Evolutionary conservation across 2,329 filamentous ascomycete species (phyloP).

Genomic region (Sphaceloma murrayae): DNA sequence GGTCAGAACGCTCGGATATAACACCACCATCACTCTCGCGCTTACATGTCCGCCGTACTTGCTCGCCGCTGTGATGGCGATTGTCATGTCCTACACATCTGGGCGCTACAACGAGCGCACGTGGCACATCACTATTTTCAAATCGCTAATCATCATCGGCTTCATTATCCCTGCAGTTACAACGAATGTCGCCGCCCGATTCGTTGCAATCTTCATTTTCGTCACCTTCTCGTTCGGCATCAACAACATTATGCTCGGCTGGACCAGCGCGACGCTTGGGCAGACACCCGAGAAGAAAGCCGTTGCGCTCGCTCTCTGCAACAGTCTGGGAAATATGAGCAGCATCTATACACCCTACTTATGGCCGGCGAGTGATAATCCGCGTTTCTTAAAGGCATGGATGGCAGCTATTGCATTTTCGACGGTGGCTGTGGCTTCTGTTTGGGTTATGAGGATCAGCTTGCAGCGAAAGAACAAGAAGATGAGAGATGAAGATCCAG

Average conservation of each 20-base stretch:
- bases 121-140: slow-evolving; percentile 29
- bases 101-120: slow-evolving; percentile 27
- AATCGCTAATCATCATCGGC: slow-evolving; percentile 20
- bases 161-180: slow-evolving; percentile 19
- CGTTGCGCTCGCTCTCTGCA: slow-evolving; percentile 8
- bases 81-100: slow-evolving; percentile 17
- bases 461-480: slow-evolving; percentile 23
- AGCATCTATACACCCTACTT: slow-evolving; percentile 31
- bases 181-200: slow-evolving; percentile 20
- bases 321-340: slow-evolving; percentile 10
- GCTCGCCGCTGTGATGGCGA: slow-evolving; percentile 22
- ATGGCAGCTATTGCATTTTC: slow-evolving; percentile 26
- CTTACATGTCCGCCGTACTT: slow-evolving; percentile 30
- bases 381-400: slow-evolving; percentile 29
- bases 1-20: slow-evolving; percentile 32
- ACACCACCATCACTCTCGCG: slow-evolving; percentile 28
- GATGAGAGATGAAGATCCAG: slow-evolving; percentile 19
- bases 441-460: slow-evolving; percentile 23
- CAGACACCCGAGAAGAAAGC: slow-evolving; percentile 13
- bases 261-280: slow-evolving; percentile 6
- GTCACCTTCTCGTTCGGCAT: slow-evolving; percentile 13
- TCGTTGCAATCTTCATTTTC: slow-evolving; percentile 16
- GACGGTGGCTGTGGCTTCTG: slow-evolving; percentile 23
- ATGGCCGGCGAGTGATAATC: slow-evolving; percentile 26
- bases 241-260: slow-evolving; percentile 13